Evolutionary conservation across 1,284 basidiomycete genomes (phyloP), one percentile per base, ranked within the genome.

Genomic region (Ustilago tritici): DNA sequence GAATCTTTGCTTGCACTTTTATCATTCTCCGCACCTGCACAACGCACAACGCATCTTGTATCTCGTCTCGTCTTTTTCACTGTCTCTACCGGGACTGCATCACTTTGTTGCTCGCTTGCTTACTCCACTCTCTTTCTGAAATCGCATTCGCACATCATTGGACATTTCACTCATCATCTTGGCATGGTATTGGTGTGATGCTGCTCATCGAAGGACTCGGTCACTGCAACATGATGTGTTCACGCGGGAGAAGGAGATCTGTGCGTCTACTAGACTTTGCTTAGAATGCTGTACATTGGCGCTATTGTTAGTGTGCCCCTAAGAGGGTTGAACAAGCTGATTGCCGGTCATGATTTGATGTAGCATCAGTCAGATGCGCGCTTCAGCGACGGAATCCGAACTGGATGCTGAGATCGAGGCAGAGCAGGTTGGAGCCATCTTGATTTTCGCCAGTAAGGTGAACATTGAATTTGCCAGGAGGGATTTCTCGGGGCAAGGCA

Each of bases 371-470:
- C 10, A 8, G 19, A 53, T n/a, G 28, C 9, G 10, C 14, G 43
- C n/a, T 15, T 65, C 38, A 77, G 34, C 75, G 65, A 38, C 70
- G 75, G 67, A 70, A 70, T 34, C 70, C 66, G 71, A 89, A 89
- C 79, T 88, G 91, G 60, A 95, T 91, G 63, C 68, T 71, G 55
- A 98, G 88, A 79, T 95, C 88, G 75, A 95, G 87, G 87, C 95
- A 98, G 49, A 93, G 81, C 88, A 97, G 87, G 70, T 92, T 90
- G 0, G 92, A 91, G 1, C 95, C 94, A 0, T 92, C 90, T n/a
- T 81, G 89, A 1, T 93, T 95, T 84, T 90, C 93, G 1, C 91
- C 95, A 8, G 88, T 86, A 28, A 95, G 90, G 50, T 89, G 86
- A 61, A 99, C 91, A 9, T 82, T 87, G 88, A 98, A 98, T 86